Percentiles rank a stretch among this genome's conserved stretches.
Conservation (phyloP, 176 grass and related monocot species). For the Metroxylon sagu region DNA sequence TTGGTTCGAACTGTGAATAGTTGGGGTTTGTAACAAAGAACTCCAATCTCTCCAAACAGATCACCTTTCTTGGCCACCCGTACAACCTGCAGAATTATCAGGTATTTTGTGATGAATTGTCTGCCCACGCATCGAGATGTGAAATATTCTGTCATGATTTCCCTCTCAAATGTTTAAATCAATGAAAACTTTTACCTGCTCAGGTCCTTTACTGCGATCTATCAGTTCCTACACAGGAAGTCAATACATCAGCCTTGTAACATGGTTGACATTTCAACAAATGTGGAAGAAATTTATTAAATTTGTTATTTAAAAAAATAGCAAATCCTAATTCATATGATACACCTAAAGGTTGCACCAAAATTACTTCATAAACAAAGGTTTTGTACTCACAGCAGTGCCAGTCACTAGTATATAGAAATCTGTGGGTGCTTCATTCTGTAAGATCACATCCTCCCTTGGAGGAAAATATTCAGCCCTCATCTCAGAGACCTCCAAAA, state of each 20-base stretch:
- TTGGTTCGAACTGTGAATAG: constrained; percentile 79
- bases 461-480: constrained; percentile 95
- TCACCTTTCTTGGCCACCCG: constrained; percentile 55
- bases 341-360: constrained; percentile 7
- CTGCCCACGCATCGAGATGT: too few species aligned
- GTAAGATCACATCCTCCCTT: constrained; percentile 94
- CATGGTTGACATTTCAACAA: background rate
- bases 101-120: too few species aligned
- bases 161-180: constrained; percentile 8
- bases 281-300: background rate
- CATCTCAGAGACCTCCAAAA: constrained; percentile 84
- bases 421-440: constrained; percentile 90
- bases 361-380: background rate
- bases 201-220: constrained; percentile 36
- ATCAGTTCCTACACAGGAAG: constrained; percentile 65
- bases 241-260: constrained; percentile 21
- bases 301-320: too few species aligned
- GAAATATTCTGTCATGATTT: too few species aligned
- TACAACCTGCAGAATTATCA: constrained; percentile 32
- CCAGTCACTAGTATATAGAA: constrained; percentile 92
- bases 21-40: constrained; percentile 94
- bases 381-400: constrained; percentile 38
- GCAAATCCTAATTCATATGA: background rate
- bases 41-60: constrained; percentile 75
- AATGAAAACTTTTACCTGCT: constrained; percentile 41